Percentiles rank a stretch among this genome's conserved stretches.
These are phyloP conservation scores for Olyra latifolia DNA, from an alignment of 176 grass and related monocot genomes.

Conservation along the genomic window DNA sequence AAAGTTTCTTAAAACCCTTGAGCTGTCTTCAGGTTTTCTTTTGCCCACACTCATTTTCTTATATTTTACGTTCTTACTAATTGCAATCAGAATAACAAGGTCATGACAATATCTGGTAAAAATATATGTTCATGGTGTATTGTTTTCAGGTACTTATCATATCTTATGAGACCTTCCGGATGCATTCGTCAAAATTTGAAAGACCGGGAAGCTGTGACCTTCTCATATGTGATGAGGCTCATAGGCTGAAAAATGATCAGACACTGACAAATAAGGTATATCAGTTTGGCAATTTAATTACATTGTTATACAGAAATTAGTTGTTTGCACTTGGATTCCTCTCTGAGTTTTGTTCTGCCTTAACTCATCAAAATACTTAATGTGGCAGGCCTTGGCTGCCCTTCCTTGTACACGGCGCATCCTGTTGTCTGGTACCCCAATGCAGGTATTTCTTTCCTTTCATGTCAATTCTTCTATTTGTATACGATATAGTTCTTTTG, in stretches of 20 bases:
- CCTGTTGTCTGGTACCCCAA: constrained; percentile 92
- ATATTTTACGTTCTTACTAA: constrained; percentile 26
- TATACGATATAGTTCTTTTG: neutral
- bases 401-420: constrained; percentile 87
- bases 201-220: constrained; percentile 81
- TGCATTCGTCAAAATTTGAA: constrained; percentile 98
- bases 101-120: constrained; percentile 26
- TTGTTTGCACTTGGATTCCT: constrained; percentile 13
- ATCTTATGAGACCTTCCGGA: constrained; percentile 97
- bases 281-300: constrained; percentile 10
- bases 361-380: constrained; percentile 18
- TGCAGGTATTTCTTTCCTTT: constrained; percentile 69
- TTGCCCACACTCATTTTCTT: constrained; percentile 5
- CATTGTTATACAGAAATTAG: neutral
- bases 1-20: constrained; percentile 78
- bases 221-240: constrained; percentile 97
- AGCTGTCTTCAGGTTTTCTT: constrained; percentile 75
- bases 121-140: constrained; percentile 31
- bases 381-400: constrained; percentile 72
- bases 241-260: constrained; percentile 96
- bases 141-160: constrained; percentile 80
- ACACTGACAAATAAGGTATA: constrained; percentile 90
- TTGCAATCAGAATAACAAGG: constrained; percentile 26
- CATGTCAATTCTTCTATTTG: neutral
- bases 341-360: constrained; percentile 21